These are phyloP conservation scores for Jaapia argillacea DNA, from an alignment of 768 basidiomycete genomes.

Conservation along the genomic window DNA sequence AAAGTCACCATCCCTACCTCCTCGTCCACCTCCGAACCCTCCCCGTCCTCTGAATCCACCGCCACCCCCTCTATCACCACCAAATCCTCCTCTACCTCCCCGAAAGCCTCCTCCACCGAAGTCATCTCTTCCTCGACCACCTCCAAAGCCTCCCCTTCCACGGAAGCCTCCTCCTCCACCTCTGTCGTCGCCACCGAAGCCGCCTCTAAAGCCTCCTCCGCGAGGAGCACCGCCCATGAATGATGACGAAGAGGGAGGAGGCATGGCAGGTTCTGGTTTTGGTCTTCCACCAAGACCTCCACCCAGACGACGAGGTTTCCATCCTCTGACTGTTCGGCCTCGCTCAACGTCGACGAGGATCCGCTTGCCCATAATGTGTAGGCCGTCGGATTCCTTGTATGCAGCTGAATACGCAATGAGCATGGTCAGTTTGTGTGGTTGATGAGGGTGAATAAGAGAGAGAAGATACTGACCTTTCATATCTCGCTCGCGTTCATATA, in stretches of 20 bases:
- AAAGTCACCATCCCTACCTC: constrained; percentile 24
- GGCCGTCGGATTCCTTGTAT: constrained; percentile 97
- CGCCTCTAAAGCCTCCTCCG: constrained; percentile 19
- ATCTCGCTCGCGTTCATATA: constrained; percentile 95
- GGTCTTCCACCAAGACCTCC: constrained; percentile 99
- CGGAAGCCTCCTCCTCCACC: constrained; percentile 34
- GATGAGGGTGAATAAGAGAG: too few species aligned
- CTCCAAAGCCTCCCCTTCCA: constrained; percentile 25
- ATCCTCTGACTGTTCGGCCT: constrained; percentile 94
- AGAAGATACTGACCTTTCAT: constrained; percentile 77
- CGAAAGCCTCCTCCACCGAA: constrained; percentile 19
- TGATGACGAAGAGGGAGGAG: too few species aligned
- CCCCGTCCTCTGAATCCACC: constrained; percentile 21
- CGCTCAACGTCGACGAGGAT: constrained; percentile 98
- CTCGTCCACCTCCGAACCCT: constrained; percentile 33
- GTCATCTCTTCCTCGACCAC: constrained; percentile 20
- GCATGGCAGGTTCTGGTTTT: constrained; percentile 52
- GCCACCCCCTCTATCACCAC: constrained; percentile 30
- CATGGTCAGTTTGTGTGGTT: too few species aligned
- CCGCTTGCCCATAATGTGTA: constrained; percentile 92
- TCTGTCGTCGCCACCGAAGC: constrained; percentile 34
- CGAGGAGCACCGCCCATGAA: constrained; percentile 19
- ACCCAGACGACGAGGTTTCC: constrained; percentile 94
- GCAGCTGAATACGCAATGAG: constrained; percentile 44
- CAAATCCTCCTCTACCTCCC: constrained; percentile 17